Evolutionary conservation across 169 alveolate genomes (phyloP).

Genomic region (Eimeria necatrix): DNA sequence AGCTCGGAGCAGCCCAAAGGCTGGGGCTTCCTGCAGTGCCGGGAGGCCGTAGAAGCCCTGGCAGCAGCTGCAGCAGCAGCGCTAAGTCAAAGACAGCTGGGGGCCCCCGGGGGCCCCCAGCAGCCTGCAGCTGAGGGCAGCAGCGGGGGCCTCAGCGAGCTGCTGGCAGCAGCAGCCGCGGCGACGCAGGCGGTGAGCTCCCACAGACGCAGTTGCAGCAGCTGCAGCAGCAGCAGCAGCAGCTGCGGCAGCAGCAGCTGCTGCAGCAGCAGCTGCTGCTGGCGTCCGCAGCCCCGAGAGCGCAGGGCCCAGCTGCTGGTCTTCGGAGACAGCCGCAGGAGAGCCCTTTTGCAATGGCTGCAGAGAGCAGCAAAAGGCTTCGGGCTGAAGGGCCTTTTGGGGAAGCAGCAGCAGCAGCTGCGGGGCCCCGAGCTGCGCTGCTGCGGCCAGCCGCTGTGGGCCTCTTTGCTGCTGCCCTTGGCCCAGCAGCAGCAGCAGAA

Average conservation of each 20-base stretch:
- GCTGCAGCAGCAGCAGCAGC: too few relatives aligned
- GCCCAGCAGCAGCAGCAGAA: background rate
- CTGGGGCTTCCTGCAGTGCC: too few relatives aligned
- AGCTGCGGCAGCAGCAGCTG: too few relatives aligned
- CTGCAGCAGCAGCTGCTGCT: too few relatives aligned
- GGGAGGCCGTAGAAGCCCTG: conserved; percentile 15
- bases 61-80: conserved; percentile 18
- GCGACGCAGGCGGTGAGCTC: conserved; percentile 60
- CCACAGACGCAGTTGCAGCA: conserved; percentile 49
- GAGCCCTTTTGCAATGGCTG: conserved; percentile 68
- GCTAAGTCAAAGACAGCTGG: background rate
- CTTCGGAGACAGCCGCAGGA: conserved; percentile 65
- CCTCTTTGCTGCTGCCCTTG: conserved; percentile 67
- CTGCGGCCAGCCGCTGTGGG: conserved; percentile 66
- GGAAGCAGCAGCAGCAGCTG: conserved; percentile 55
- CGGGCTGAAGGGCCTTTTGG: background rate
- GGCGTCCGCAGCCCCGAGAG: conserved; percentile 19
- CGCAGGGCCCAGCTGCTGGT: conserved; percentile 44
- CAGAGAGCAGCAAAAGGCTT: conserved; percentile 62
- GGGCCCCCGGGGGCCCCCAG: too few relatives aligned
- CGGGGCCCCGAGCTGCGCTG: conserved; percentile 45
- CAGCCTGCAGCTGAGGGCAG: background rate
- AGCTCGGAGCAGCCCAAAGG: too few relatives aligned
- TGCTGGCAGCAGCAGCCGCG: conserved; percentile 24
- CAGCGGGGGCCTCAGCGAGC: background rate